These are phyloP conservation scores for Cylindricascospora bacillispora DNA, from an alignment of 1,139 yeast genomes.

Conservation along the genomic window DNA sequence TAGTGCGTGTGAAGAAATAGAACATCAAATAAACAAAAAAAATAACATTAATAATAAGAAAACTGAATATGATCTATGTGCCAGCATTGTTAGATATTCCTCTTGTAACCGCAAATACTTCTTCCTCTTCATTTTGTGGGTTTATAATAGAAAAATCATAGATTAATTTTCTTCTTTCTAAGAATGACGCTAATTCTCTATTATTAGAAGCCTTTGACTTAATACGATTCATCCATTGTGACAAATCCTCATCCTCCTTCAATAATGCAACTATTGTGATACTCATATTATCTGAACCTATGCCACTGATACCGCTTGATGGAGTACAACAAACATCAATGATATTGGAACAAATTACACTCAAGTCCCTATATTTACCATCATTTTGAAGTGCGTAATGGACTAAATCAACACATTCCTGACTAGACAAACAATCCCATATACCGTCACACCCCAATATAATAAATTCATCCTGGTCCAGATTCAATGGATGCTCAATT, in stretches of 20 bases:
- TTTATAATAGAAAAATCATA: conserved; percentile 26
- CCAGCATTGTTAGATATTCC: too few species aligned
- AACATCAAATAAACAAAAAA: too few species aligned
- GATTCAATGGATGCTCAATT: conserved; percentile 56
- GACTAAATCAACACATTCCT: conserved; percentile 85
- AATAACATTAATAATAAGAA: too few species aligned
- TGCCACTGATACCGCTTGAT: conserved; percentile 81
- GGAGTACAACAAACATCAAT: conserved; percentile 97
- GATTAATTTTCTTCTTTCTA: conserved; percentile 25
- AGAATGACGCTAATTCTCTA: conserved; percentile 32
- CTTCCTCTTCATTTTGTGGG: conserved; percentile 26
- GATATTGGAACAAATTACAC: conserved; percentile 70
- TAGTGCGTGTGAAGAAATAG: too few species aligned
- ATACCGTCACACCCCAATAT: conserved; percentile 96
- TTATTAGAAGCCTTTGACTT: conserved; percentile 38
- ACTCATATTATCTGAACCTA: conserved; percentile 98
- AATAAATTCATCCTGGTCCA: conserved; percentile 67
- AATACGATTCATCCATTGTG: conserved; percentile 75
- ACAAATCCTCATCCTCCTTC: conserved; percentile 56
- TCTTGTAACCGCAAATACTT: conserved; percentile 20
- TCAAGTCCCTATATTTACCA: conserved; percentile 35
- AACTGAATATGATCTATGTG: too few species aligned
- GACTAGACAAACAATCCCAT: conserved; percentile 95
- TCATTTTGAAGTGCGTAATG: conserved; percentile 77
- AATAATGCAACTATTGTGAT: conserved; percentile 80